Evolutionary conservation across 352 stramenopile species (phyloP).

Genomic region (Phytophthora megakarya): DNA sequence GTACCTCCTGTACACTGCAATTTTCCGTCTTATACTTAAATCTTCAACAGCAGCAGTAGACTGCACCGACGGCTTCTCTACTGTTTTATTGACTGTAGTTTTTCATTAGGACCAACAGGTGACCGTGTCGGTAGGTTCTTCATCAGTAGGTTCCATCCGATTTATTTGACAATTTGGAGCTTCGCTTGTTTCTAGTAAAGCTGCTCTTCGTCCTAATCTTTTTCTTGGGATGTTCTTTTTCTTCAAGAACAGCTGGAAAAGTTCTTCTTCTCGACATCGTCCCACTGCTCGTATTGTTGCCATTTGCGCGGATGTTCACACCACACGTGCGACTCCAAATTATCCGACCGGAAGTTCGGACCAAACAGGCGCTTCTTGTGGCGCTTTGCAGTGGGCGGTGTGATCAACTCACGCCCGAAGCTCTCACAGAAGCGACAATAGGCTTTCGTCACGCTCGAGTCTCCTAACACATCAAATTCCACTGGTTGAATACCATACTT

Average conservation of each 20-base stretch:
- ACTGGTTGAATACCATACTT: not conserved
- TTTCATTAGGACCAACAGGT: not conserved
- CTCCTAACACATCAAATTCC: not conserved
- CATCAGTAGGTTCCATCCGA: not conserved
- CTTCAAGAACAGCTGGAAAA: not conserved
- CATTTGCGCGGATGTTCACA: not conserved
- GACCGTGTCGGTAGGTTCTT: not conserved
- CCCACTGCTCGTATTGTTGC: not conserved
- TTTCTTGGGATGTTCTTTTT: not conserved
- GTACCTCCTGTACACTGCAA: not conserved
- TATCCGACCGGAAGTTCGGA: not conserved
- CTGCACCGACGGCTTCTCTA: not conserved
- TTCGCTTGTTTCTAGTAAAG: not conserved
- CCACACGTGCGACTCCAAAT: not conserved
- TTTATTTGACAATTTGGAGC: not conserved
- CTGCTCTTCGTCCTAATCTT: not conserved
- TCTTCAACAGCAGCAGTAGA: not conserved
- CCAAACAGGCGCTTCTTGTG: not conserved
- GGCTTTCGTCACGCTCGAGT: not conserved
- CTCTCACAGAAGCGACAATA: not conserved
- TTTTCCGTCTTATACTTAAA: not conserved
- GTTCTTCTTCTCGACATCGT: not conserved
- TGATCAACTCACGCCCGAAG: not conserved
- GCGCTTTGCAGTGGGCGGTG: not conserved
- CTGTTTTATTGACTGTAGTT: not conserved